A percentile compares a stretch with the other conserved stretches of the same genome.
Conservation (phyloP, 192 early-diverging fungal species). For the Allomyces macrogynus region DNA sequence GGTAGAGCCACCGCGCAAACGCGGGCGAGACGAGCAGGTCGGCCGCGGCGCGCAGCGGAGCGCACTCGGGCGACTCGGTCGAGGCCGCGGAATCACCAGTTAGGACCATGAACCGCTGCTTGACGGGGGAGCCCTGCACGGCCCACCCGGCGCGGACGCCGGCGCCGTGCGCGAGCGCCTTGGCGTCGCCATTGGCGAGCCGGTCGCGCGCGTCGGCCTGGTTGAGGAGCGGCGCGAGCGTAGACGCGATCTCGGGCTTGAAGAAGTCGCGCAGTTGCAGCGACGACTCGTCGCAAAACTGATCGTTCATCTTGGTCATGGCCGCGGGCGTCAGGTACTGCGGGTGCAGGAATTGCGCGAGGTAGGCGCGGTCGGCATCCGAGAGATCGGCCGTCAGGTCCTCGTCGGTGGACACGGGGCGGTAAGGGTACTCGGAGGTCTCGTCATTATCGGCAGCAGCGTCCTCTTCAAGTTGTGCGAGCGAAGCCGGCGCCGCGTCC, state of each 20-base stretch:
- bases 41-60: conserved; percentile 15
- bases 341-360: conserved; percentile 38
- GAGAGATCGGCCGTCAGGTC: conserved; percentile 14
- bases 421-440: background rate
- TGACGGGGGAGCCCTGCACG: conserved; percentile 38
- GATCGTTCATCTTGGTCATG: conserved; percentile 30
- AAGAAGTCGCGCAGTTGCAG: conserved; percentile 45
- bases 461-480: conserved; percentile 28
- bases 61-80: background rate
- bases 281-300: conserved; percentile 43
- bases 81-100: conserved; percentile 5
- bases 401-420: conserved; percentile 1
- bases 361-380: conserved; percentile 21
- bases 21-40: conserved; percentile 27
- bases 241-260: conserved; percentile 14
- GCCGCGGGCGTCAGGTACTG: conserved; percentile 30
- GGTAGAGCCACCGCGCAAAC: conserved; percentile 37
- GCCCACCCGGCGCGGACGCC: conserved; percentile 35
- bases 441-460: conserved; percentile 1
- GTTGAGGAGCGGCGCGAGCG: conserved; percentile 13
- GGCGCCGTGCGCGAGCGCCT: conserved; percentile 28
- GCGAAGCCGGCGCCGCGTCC: conserved; percentile 26
- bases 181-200: conserved; percentile 6
- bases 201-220: conserved; percentile 27
- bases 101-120: conserved; percentile 37